Conservation (phyloP, 148 eudicot species). For the Fallopia convolvulus region DNA sequence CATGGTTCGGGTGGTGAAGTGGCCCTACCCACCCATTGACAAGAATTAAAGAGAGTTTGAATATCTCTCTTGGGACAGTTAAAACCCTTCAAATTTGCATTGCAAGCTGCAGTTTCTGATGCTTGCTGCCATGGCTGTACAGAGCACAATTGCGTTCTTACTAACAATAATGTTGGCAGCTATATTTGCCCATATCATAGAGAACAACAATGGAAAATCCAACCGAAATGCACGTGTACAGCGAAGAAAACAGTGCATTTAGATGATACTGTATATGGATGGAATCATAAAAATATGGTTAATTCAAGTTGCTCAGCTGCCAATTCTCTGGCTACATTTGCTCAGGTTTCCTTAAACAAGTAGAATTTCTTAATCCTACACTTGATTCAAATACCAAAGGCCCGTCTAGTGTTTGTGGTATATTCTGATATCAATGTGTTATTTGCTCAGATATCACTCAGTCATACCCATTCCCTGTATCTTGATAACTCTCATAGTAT, state of each 20-base stretch:
- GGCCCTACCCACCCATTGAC: no score
- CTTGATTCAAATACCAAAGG: no score
- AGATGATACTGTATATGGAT: no score
- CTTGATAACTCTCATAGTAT: no score
- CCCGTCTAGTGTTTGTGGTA: no score
- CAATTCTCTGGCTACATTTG: neutral
- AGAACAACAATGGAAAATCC: neutral
- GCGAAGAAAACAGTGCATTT: neutral
- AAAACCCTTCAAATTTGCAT: neutral
- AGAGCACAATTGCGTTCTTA: neutral
- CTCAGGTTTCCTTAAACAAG: neutral
- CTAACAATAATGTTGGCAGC: constrained; percentile 2
- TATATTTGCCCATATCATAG: neutral
- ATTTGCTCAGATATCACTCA: no score
- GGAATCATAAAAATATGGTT: neutral
- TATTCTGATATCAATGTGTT: no score
- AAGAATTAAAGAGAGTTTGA: neutral
- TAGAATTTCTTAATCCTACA: no score
- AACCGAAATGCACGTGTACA: neutral
- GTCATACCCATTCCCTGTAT: no score
- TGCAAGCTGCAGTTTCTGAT: neutral
- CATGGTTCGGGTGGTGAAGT: no score
- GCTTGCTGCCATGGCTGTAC: neutral
- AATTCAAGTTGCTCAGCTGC: neutral
- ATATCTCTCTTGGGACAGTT: neutral